Base-by-base conservation (phyloP, 371 early-diverging fungal genomes). In the Mucor piriformis region DNA sequence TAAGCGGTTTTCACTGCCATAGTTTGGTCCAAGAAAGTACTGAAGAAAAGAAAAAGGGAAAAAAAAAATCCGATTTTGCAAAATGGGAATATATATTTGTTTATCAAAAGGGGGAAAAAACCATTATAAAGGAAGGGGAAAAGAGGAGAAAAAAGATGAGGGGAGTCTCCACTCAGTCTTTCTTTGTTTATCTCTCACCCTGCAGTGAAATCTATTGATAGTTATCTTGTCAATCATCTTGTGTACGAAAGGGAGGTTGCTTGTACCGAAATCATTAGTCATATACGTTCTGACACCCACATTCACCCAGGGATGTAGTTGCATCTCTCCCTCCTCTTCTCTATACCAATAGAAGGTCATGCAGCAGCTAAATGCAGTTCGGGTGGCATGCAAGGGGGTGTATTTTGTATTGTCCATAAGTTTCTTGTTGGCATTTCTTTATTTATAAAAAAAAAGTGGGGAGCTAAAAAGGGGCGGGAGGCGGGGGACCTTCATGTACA, bases 1-100 rank as follows among this genome's bases (percentile, higher is more conserved):
- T 61, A 66, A 4, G 64, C 52, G 32, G 54, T 50, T 34, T 55
- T 55, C 16, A 55, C 43, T 20, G 47, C 46, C 56, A 55, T 29
- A 4, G 4, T 55, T 44, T 40, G 27, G 46, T 24, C 16, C 20
- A 27, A 53, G 54, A 35, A 46, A 24, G 12, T 34, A 57, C n/a
- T 46, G 42, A 48, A 37, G 18, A 27, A 44, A 42, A 50, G 38
- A 29, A 37, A 33, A 27, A 54, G 29, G 16, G 21, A 23, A 40
- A 25, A n/a, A 35, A 37, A n/a, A 38, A n/a, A 38, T 52, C 24
- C 27, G 5, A 37, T 23, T 52, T 24, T 37, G 37, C 38, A 37
- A 29, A 56, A 25, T 15, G 25, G 29, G 16, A 48, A 43, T n/a
- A n/a, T 34, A 34, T 34, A 34, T 50, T 24, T 37, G 5, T 52